Conservation (phyloP, 2,329 filamentous ascomycete species). For the Nemania serpens region DNA sequence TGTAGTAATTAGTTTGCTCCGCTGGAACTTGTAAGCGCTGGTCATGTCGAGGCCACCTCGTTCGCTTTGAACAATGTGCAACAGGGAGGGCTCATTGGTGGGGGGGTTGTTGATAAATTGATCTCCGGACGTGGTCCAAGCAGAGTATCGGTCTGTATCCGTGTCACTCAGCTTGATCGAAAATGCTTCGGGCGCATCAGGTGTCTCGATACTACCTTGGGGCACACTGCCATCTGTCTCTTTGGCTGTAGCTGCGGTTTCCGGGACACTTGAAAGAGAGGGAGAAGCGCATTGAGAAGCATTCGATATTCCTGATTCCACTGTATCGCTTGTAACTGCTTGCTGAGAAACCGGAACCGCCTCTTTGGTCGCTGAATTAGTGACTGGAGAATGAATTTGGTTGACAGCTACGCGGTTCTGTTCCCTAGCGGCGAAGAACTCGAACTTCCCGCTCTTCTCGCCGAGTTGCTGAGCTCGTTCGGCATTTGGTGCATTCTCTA, state of each 20-base stretch:
- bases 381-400: conserved; percentile 13
- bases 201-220: not conserved
- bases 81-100: conserved; percentile 16
- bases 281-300: conserved; percentile 3
- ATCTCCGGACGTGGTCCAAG: conserved; percentile 35
- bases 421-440: conserved; percentile 48
- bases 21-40: conserved; percentile 40
- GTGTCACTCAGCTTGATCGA: conserved; percentile 21
- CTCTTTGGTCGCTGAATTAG: conserved; percentile 28
- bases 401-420: conserved; percentile 39
- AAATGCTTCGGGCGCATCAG: not conserved
- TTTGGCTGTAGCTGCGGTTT: not conserved
- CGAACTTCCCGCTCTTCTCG: conserved; percentile 44
- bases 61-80: conserved; percentile 15
- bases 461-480: conserved; percentile 42
- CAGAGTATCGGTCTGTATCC: conserved; percentile 20
- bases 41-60: conserved; percentile 41
- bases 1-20: conserved; percentile 36
- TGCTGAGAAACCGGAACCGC: conserved; percentile 12
- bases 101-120: conserved; percentile 42
- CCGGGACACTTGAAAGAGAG: not conserved
- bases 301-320: not conserved
- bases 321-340: not conserved
- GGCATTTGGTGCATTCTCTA: conserved; percentile 32
- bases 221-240: not conserved